These are phyloP conservation scores for Metarhizium rileyi DNA, from an alignment of 2,329 filamentous ascomycete species.

Conservation along the genomic window DNA sequence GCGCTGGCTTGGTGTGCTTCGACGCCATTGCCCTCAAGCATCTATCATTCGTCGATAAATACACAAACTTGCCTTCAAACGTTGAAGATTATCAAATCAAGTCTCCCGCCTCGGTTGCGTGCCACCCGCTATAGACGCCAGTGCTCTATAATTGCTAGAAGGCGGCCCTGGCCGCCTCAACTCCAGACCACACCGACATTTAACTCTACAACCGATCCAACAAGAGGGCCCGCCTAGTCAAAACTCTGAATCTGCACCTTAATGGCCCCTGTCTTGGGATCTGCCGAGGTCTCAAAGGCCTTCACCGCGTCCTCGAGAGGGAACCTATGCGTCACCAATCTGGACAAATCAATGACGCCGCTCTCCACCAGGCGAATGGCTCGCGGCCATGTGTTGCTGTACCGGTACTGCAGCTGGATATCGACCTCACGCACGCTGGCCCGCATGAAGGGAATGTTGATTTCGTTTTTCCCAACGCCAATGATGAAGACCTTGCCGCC, in stretches of 20 bases:
- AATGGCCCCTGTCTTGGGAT: constrained; percentile 89
- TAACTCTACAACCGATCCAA: not conserved
- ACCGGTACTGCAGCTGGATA: constrained; percentile 93
- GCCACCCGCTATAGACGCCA: too few relatives aligned
- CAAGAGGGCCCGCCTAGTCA: constrained; percentile 26
- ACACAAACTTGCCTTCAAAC: too few relatives aligned
- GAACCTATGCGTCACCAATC: constrained; percentile 82
- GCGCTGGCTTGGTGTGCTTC: too few relatives aligned
- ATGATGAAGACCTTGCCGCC: constrained; percentile 97
- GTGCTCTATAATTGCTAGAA: too few relatives aligned
- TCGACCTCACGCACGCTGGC: constrained; percentile 87
- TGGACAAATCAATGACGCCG: constrained; percentile 70
- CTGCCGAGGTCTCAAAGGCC: constrained; percentile 80
- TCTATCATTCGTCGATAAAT: too few relatives aligned
- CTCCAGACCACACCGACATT: not conserved
- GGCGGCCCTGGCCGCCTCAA: too few relatives aligned
- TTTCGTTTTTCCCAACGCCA: constrained; percentile 89
- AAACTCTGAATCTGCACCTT: constrained; percentile 88
- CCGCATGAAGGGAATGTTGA: constrained; percentile 92
- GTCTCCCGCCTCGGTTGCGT: too few relatives aligned
- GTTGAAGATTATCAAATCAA: too few relatives aligned
- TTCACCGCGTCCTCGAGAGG: constrained; percentile 75
- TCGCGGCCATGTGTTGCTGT: constrained; percentile 91
- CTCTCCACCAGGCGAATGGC: constrained; percentile 82
- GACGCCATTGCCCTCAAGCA: too few relatives aligned